These are phyloP conservation scores for Cantharellus anzutake DNA, from an alignment of 768 basidiomycete genomes.

Conservation along the genomic window DNA sequence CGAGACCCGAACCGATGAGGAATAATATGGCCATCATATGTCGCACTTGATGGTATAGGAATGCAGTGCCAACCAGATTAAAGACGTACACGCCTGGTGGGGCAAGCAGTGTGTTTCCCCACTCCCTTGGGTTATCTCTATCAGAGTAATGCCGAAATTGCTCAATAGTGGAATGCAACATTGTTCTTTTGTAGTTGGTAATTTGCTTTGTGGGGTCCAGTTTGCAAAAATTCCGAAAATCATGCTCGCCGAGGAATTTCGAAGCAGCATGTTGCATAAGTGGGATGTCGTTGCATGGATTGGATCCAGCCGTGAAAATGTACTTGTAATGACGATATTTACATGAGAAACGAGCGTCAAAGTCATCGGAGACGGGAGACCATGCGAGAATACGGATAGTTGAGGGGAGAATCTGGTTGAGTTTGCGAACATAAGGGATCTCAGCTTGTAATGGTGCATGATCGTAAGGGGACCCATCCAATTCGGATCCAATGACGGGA, in stretches of 20 bases:
- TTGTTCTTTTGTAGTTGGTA: conserved; percentile 49
- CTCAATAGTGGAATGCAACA: conserved; percentile 46
- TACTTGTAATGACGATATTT: conserved; percentile 89
- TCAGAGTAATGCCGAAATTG: conserved; percentile 9
- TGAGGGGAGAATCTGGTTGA: conserved; percentile 76
- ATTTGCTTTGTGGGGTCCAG: conserved; percentile 86
- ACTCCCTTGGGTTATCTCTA: not conserved
- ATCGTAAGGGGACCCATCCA: not conserved
- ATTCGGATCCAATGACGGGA: not conserved
- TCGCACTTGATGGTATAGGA: conserved; percentile 89
- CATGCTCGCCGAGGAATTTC: conserved; percentile 69
- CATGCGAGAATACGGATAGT: conserved; percentile 86
- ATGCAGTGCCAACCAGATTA: conserved; percentile 73
- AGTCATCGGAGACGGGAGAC: conserved; percentile 64
- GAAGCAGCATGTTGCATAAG: conserved; percentile 60
- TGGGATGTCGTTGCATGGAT: conserved; percentile 38
- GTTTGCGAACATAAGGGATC: conserved; percentile 53
- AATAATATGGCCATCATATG: conserved; percentile 88
- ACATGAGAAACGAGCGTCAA: conserved; percentile 84
- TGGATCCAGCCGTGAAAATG: conserved; percentile 46
- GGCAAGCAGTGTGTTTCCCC: not conserved
- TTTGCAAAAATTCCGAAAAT: conserved; percentile 92
- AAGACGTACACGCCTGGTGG: conserved; percentile 37
- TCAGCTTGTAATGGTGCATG: conserved; percentile 20
- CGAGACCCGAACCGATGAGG: conserved; percentile 67